A percentile compares a stretch with the other conserved stretches of the same genome.
Evolutionary conservation across 305 asterid species (phyloP).

Genomic region (Solanum hybrid): DNA sequence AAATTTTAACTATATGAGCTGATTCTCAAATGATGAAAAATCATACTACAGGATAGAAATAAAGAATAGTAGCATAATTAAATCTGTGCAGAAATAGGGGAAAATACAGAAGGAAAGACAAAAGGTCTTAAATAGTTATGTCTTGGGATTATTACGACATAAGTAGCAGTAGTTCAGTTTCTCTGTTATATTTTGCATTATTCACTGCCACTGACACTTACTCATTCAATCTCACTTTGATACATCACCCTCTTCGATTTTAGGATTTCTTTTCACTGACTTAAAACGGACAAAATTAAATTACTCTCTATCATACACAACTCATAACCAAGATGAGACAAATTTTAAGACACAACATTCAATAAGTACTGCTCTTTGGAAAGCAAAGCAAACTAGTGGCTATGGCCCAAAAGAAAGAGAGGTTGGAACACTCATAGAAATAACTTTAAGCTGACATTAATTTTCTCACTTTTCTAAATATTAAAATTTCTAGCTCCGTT

Average conservation of each 20-base stretch:
- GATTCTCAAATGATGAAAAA: not conserved
- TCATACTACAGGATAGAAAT: not conserved
- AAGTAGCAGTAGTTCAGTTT: conserved; percentile 26
- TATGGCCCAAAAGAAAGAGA: not conserved
- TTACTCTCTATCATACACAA: conserved; percentile 11
- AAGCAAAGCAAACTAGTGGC: not conserved
- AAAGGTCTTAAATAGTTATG: not conserved
- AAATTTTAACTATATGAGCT: not conserved
- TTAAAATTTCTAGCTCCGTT: not conserved
- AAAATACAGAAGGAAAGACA: not conserved
- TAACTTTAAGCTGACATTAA: not conserved
- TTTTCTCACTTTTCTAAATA: not conserved
- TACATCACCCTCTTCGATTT: conserved; percentile 6
- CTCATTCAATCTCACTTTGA: conserved; percentile 11
- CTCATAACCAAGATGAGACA: conserved; percentile 27
- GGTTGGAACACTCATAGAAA: not conserved
- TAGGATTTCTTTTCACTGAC: conserved; percentile 10
- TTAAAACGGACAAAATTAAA: conserved; percentile 8
- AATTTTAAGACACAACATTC: not conserved
- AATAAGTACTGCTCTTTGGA: not conserved
- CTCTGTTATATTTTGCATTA: conserved; percentile 29
- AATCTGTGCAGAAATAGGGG: not conserved
- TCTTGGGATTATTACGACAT: conserved; percentile 8
- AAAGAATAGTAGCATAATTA: not conserved
- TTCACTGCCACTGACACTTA: conserved; percentile 1